phyloP scores from a whole-genome alignment of 768 basidiomycete genomes.

The Crassisporium funariophilum region DNA sequence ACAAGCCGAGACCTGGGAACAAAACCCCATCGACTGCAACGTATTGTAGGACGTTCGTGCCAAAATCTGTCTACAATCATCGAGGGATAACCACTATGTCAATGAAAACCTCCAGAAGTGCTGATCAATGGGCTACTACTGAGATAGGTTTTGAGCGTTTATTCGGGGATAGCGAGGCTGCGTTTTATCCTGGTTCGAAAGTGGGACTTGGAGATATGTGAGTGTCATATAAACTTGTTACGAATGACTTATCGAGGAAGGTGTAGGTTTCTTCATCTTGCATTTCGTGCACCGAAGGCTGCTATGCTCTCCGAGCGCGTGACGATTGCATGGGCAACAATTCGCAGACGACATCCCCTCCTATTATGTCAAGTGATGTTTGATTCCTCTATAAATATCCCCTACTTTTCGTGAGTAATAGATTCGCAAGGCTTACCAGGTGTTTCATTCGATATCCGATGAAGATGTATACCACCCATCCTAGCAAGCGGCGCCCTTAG shows the following conservation, averaged over 20 bases:
- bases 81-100: too few species aligned
- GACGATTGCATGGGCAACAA: constrained; percentile 54
- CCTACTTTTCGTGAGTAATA: constrained; percentile 56
- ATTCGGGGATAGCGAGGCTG: constrained; percentile 33
- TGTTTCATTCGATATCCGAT: too few species aligned
- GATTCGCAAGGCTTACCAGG: too few species aligned
- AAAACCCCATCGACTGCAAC: too few species aligned
- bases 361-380: constrained; percentile 49
- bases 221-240: constrained; percentile 13
- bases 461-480: too few species aligned
- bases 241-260: constrained; percentile 1
- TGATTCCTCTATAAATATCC: constrained; percentile 39
- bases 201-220: constrained; percentile 38
- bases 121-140: constrained; percentile 6
- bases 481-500: too few species aligned
- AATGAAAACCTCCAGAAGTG: not conserved
- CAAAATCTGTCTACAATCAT: too few species aligned
- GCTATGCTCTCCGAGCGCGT: constrained; percentile 38
- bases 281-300: constrained; percentile 26
- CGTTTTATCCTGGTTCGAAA: constrained; percentile 32
- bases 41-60: too few species aligned
- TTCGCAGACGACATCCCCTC: constrained; percentile 58
- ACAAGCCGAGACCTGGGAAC: too few species aligned
- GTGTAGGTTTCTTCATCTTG: constrained; percentile 32
- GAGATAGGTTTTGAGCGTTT: constrained; percentile 22